Conservation (phyloP, 2,329 filamentous ascomycete genomes). For the Talaromyces sp. region DNA sequence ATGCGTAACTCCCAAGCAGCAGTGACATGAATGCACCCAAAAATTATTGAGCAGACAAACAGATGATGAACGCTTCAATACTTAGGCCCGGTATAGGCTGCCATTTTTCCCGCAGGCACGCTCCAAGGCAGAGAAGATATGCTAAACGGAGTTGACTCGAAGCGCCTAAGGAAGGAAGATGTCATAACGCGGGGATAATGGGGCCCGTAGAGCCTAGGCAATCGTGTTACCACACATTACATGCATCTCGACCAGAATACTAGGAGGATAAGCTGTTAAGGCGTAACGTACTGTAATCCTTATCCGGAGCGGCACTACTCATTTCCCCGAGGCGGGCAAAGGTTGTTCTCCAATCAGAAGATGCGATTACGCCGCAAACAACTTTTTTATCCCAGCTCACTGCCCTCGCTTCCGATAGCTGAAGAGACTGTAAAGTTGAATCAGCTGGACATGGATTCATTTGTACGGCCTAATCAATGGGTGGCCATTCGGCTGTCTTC, state of each 20-base stretch:
- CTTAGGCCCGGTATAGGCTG: not conserved
- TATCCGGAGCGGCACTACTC: conserved; percentile 9
- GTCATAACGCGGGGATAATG: conserved; percentile 15
- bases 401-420: not conserved
- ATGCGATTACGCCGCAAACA: not conserved
- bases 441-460: conserved; percentile 34
- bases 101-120: not conserved
- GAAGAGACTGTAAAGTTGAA: not conserved
- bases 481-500: conserved; percentile 48
- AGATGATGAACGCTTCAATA: not conserved
- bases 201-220: conserved; percentile 7
- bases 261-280: not conserved
- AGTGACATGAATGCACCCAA: not conserved
- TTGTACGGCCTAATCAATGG: conserved; percentile 36
- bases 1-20: not conserved
- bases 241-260: not conserved
- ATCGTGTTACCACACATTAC: conserved; percentile 13
- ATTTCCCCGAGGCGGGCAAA: not conserved
- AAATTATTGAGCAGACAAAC: not conserved
- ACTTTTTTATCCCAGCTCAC: not conserved
- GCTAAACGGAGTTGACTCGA: not conserved
- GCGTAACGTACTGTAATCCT: not conserved
- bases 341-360: conserved; percentile 4
- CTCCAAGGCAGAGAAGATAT: conserved; percentile 4
- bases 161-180: conserved; percentile 3